phyloP scores from a whole-genome alignment of 179 eudicot genomes.

The Nepenthes alata region DNA sequence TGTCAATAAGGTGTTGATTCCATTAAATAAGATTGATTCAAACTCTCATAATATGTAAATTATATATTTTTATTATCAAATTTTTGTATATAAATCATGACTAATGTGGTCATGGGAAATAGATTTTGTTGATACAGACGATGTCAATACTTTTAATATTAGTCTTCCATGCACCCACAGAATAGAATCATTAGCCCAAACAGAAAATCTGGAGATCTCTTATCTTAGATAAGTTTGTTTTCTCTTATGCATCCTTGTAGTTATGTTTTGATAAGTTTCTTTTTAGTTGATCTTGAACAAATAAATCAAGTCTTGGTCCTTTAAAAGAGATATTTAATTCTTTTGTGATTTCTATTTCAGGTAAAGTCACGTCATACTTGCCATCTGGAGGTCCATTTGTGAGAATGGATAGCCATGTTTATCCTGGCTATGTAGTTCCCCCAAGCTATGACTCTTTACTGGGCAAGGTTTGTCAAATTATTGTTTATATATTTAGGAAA shows the following conservation, averaged over 20 bases:
- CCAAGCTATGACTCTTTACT: constrained; percentile 96
- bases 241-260: constrained; percentile 1
- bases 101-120: too few relatives aligned
- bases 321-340: not conserved
- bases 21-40: too few relatives aligned
- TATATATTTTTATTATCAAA: too few relatives aligned
- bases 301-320: not conserved
- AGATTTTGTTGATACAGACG: too few relatives aligned
- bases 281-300: not conserved
- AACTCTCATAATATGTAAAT: too few relatives aligned
- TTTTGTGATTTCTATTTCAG: constrained; percentile 20
- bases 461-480: constrained; percentile 62
- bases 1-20: too few relatives aligned
- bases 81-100: too few relatives aligned
- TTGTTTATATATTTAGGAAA: not conserved
- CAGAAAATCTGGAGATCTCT: too few relatives aligned
- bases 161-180: too few relatives aligned
- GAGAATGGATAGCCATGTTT: constrained; percentile 98
- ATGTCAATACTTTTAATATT: too few relatives aligned
- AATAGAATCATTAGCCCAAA: too few relatives aligned
- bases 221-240: too few relatives aligned
- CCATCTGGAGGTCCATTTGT: constrained; percentile 98
- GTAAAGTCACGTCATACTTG: constrained; percentile 74
- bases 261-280: constrained; percentile 1
- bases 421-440: constrained; percentile 90